Evolutionary conservation across 768 basidiomycete species (phyloP).

Genomic region (Suillus brevipes): DNA sequence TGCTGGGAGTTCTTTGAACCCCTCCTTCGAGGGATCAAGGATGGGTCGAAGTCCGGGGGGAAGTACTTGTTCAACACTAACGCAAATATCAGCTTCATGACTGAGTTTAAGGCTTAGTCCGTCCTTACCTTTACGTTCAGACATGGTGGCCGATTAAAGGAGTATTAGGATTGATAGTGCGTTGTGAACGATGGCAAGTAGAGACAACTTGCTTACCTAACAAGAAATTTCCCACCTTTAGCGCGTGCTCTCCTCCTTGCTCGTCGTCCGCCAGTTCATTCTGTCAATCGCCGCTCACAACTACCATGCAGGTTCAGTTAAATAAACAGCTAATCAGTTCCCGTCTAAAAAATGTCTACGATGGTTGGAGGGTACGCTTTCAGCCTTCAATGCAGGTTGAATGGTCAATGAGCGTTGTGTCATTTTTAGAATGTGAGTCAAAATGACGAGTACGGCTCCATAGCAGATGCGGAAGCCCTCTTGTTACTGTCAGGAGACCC

Average conservation of each 20-base stretch:
- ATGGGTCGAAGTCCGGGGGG: conserved; percentile 97
- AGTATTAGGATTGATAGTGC: background rate
- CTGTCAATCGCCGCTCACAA: conserved; percentile 9
- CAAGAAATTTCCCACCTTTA: conserved; percentile 30
- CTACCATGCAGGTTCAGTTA: conserved; percentile 65
- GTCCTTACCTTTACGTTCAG: conserved; percentile 79
- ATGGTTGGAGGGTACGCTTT: conserved; percentile 59
- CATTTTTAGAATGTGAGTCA: conserved; percentile 55
- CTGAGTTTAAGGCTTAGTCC: background rate
- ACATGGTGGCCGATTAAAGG: conserved; percentile 49
- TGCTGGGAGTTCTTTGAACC: conserved; percentile 94
- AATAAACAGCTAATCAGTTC: conserved; percentile 60
- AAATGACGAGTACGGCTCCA: conserved; percentile 69
- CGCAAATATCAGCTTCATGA: conserved; percentile 10
- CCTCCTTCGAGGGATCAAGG: conserved; percentile 89
- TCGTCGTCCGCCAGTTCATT: conserved; percentile 16
- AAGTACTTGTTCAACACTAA: conserved; percentile 93
- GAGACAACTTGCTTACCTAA: conserved; percentile 31
- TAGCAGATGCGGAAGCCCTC: conserved; percentile 69
- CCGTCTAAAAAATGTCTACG: conserved; percentile 58
- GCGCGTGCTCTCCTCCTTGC: conserved; percentile 26
- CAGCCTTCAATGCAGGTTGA: conserved; percentile 11
- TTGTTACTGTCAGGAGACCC: conserved; percentile 77
- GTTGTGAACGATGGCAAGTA: background rate
- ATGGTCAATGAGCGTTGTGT: conserved; percentile 16